phyloP scores from a whole-genome alignment of 1,139 yeast genomes.

The Zygosaccharomyces sapae region DNA sequence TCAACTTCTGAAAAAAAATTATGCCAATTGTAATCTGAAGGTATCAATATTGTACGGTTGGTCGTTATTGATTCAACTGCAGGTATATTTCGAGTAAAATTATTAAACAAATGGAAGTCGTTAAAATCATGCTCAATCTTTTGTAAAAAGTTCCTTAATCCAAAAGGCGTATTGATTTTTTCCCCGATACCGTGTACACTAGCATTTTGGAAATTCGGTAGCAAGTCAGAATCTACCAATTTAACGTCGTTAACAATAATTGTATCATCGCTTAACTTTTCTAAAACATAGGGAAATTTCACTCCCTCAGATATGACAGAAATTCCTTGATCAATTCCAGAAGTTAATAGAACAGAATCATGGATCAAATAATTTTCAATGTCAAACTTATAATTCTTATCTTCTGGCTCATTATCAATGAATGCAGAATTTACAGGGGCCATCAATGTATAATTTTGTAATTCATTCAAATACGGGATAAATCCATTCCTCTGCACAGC shows the following conservation, averaged over 20 bases:
- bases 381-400: constrained; percentile 16
- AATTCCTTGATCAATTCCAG: constrained; percentile 17
- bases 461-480: constrained; percentile 61
- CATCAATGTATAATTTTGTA: constrained; percentile 65
- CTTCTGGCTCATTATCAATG: constrained; percentile 33
- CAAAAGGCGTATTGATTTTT: constrained; percentile 9
- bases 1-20: constrained; percentile 43
- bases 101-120: constrained; percentile 5
- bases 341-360: constrained; percentile 20
- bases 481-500: constrained; percentile 63
- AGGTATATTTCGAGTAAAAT: constrained; percentile 1
- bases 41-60: constrained; percentile 41
- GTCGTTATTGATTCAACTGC: constrained; percentile 7
- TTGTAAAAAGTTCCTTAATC: neutral
- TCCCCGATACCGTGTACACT: constrained; percentile 66
- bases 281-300: constrained; percentile 24
- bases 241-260: constrained; percentile 47
- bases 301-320: constrained; percentile 18
- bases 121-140: constrained; percentile 9
- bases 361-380: constrained; percentile 29
- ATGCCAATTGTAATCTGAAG: constrained; percentile 42
- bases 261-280: constrained; percentile 12
- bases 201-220: constrained; percentile 66
- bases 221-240: constrained; percentile 59
- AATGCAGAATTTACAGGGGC: constrained; percentile 91